Conservation (phyloP, 2,329 filamentous ascomycete species). For the Grosmannia huntii region DNA sequence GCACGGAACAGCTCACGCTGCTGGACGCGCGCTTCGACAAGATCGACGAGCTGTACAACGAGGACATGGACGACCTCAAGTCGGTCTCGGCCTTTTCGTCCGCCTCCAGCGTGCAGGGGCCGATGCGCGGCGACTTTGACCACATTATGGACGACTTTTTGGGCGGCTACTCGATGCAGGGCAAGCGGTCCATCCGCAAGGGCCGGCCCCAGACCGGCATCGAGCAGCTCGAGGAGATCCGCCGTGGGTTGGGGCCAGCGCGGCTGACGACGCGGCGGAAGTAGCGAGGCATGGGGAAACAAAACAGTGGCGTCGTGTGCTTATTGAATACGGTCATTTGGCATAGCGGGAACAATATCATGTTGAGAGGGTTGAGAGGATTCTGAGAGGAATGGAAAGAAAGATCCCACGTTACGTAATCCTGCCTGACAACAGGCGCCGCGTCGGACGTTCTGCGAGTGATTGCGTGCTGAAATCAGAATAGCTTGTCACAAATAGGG, state of each 20-base stretch:
- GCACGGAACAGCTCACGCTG: conserved; percentile 75
- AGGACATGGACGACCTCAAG: conserved; percentile 33
- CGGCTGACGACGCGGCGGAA: conserved; percentile 29
- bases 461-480: no score
- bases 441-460: no score
- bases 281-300: neutral
- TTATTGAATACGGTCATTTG: neutral
- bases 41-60: conserved; percentile 65
- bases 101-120: conserved; percentile 54
- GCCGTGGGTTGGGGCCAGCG: conserved; percentile 66
- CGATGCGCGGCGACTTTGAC: conserved; percentile 69
- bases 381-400: neutral
- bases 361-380: no score
- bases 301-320: neutral
- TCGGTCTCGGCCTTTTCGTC: conserved; percentile 50
- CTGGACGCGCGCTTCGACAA: conserved; percentile 87
- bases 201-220: conserved; percentile 69
- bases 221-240: conserved; percentile 82
- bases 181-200: conserved; percentile 67
- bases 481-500: neutral
- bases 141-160: conserved; percentile 89
- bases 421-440: no score
- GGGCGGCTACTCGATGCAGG: conserved; percentile 55
- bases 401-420: neutral
- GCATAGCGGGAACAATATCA: neutral